phyloP scores from a whole-genome alignment of 2,329 filamentous ascomycete genomes.

The Arthroderma sp. region DNA sequence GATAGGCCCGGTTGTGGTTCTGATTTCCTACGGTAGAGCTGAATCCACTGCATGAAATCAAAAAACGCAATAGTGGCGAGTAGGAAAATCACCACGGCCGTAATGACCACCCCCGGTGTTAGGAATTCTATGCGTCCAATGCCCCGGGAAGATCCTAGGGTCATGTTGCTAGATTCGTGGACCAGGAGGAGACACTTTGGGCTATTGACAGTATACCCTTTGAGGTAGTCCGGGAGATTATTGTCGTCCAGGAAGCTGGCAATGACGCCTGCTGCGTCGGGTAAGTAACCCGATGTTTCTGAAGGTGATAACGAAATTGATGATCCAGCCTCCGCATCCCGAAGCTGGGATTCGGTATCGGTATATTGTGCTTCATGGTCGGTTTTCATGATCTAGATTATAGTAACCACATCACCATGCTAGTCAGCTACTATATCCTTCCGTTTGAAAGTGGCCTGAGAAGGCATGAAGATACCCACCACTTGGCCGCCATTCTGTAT shows the following conservation, averaged over 20 bases:
- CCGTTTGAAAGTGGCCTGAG: not conserved
- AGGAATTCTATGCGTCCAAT: not conserved
- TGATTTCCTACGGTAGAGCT: not conserved
- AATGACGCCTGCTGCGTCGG: not conserved
- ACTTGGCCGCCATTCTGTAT: not conserved
- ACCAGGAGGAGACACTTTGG: not conserved
- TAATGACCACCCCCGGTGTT: not conserved
- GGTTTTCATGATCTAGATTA: not conserved
- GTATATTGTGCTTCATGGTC: not conserved
- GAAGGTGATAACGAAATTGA: not conserved
- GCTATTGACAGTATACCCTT: not conserved
- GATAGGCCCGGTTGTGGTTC: not conserved
- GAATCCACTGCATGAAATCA: not conserved
- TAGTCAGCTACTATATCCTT: not conserved
- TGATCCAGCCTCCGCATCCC: not conserved
- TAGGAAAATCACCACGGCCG: not conserved
- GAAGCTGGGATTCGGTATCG: not conserved
- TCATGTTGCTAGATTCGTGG: not conserved
- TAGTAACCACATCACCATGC: not conserved
- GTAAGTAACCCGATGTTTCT: not conserved
- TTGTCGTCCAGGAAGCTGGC: not conserved
- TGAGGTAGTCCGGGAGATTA: not conserved
- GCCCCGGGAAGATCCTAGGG: too few species aligned
- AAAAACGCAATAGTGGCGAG: not conserved
- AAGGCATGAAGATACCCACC: not conserved